Percentiles rank a stretch among this genome's conserved stretches.
Evolutionary conservation across 768 basidiomycete genomes (phyloP).

Genomic region (Porphyrellus cyaneotinctus): DNA sequence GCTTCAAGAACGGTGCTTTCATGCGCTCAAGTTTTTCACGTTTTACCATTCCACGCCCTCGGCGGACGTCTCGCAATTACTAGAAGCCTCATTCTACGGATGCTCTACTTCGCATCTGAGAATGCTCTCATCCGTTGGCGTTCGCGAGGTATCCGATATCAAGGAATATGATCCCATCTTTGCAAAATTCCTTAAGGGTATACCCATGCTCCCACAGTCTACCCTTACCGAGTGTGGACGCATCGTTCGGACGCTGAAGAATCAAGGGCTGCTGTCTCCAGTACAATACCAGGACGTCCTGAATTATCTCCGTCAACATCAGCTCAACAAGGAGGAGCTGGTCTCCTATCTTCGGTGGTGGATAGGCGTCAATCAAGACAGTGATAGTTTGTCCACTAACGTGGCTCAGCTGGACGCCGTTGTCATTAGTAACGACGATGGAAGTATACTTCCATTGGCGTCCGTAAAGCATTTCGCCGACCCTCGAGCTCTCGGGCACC

Average conservation of each 20-base stretch:
- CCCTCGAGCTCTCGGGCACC: constrained; percentile 46
- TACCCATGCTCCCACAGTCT: neutral
- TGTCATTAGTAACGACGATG: constrained; percentile 47
- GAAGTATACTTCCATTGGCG: constrained; percentile 65
- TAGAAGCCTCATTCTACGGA: neutral
- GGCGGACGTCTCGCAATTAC: neutral
- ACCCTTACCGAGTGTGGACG: neutral
- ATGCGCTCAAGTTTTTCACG: neutral
- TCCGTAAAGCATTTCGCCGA: constrained; percentile 71
- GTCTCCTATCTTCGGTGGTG: constrained; percentile 89
- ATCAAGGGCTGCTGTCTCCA: constrained; percentile 57
- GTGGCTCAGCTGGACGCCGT: constrained; percentile 59
- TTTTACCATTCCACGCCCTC: neutral
- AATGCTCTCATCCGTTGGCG: neutral
- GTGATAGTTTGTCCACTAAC: constrained; percentile 31
- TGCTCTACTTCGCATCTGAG: neutral
- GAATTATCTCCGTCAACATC: constrained; percentile 63
- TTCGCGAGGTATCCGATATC: neutral
- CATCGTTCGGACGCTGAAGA: constrained; percentile 50
- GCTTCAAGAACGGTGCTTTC: neutral
- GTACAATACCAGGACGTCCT: constrained; percentile 56
- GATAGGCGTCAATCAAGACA: constrained; percentile 42
- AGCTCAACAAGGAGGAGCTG: constrained; percentile 70
- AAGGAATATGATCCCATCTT: neutral
- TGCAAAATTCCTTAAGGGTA: neutral